Percentiles rank a stretch among this genome's conserved stretches.
phyloP scores from a whole-genome alignment of 768 basidiomycete genomes.

The Paxillus ammoniavirescens region DNA sequence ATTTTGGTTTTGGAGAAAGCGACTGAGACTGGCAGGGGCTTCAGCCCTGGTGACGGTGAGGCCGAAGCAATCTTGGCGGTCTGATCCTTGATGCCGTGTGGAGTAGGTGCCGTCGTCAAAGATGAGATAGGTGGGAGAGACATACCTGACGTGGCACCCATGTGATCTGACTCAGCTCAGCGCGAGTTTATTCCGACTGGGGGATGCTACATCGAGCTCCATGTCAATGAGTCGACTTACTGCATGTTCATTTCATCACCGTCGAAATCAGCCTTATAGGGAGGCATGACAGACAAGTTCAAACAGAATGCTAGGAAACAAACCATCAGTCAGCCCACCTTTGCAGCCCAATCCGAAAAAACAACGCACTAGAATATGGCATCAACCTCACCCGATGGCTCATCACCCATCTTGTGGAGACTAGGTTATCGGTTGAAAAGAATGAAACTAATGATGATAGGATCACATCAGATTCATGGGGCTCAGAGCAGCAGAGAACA shows the following conservation, averaged over 20 bases:
- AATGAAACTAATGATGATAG: constrained; percentile 16
- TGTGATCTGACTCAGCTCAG: constrained; percentile 96
- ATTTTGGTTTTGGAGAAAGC: constrained; percentile 53
- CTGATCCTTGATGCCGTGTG: constrained; percentile 48
- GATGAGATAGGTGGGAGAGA: constrained; percentile 50
- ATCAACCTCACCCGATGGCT: constrained; percentile 95
- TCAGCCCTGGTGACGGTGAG: constrained; percentile 36
- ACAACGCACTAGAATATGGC: constrained; percentile 90
- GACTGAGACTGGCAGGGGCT: constrained; percentile 18
- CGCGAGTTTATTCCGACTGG: constrained; percentile 96
- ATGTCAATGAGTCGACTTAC: constrained; percentile 49
- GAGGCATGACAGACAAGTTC: constrained; percentile 96
- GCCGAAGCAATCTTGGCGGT: constrained; percentile 46
- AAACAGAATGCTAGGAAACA: constrained; percentile 78
- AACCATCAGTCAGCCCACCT: constrained; percentile 18
- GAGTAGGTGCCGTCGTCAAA: constrained; percentile 60
- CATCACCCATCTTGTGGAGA: constrained; percentile 99
- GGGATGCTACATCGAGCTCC: constrained; percentile 65
- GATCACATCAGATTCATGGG: neutral
- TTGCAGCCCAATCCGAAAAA: neutral
- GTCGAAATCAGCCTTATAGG: constrained; percentile 99
- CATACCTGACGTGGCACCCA: constrained; percentile 95
- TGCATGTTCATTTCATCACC: constrained; percentile 99
- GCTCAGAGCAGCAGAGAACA: neutral
- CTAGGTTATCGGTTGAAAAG: constrained; percentile 98